These are phyloP conservation scores for Phytophthora sansomeana DNA, from an alignment of 352 stramenopile genomes.

Conservation along the genomic window DNA sequence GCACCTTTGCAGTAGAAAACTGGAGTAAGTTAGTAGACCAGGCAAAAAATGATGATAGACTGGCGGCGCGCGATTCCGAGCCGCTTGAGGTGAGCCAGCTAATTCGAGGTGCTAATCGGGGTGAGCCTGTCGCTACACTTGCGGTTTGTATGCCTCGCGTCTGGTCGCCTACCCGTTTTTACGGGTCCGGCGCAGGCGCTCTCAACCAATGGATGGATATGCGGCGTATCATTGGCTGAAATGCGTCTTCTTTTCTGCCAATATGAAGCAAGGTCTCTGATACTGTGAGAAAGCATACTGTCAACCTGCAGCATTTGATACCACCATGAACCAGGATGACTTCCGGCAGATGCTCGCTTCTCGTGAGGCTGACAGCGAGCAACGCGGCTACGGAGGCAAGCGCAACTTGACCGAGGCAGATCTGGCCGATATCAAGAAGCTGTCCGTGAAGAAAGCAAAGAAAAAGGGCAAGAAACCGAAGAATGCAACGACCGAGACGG, in stretches of 20 bases:
- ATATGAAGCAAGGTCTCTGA: not conserved
- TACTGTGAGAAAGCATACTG: slow-evolving; percentile 19
- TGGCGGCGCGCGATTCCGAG: slow-evolving; percentile 10
- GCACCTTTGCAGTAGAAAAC: slow-evolving; percentile 44
- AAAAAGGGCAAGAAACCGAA: slow-evolving; percentile 59
- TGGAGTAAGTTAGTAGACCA: slow-evolving; percentile 72
- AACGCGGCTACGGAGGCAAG: slow-evolving; percentile 55
- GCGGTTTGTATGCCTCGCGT: slow-evolving; percentile 15
- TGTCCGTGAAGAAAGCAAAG: slow-evolving; percentile 70
- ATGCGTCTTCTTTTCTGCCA: slow-evolving; percentile 11
- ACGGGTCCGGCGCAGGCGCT: slow-evolving; percentile 26
- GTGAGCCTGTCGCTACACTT: not conserved
- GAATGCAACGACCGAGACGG: slow-evolving; percentile 20
- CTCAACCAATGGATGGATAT: slow-evolving; percentile 41
- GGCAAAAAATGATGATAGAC: slow-evolving; percentile 68
- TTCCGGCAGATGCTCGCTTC: slow-evolving; percentile 69
- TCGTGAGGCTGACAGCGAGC: slow-evolving; percentile 20
- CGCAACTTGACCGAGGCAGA: slow-evolving; percentile 65
- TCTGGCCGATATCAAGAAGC: slow-evolving; percentile 52
- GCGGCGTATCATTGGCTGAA: slow-evolving; percentile 17
- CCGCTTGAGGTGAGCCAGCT: not conserved
- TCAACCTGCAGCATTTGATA: slow-evolving; percentile 7
- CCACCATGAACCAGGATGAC: slow-evolving; percentile 79
- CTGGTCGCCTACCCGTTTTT: slow-evolving; percentile 5
- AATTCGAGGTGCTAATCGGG: slow-evolving; percentile 34